A percentile compares a stretch with the other conserved stretches of the same genome.
Conservation (phyloP, 768 basidiomycete species). For the Mycena olivaceomarginata region DNA sequence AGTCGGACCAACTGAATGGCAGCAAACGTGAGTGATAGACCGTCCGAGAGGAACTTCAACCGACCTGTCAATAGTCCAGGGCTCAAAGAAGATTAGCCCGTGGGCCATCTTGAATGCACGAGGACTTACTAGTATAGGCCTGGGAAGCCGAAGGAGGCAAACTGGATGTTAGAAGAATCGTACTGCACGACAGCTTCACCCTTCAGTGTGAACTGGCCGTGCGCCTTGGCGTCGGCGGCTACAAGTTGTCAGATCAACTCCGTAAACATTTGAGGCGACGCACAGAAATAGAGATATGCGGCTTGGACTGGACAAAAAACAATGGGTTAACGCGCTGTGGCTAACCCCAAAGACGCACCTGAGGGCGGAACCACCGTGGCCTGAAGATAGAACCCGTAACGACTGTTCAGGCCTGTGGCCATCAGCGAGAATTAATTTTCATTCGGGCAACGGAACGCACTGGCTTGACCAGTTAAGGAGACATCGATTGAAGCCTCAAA, state of each 20-base stretch:
- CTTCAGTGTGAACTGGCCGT: conserved; percentile 42
- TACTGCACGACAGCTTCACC: conserved; percentile 42
- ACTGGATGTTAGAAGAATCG: conserved; percentile 32
- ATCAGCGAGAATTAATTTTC: too few species aligned
- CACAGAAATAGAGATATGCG: conserved; percentile 5
- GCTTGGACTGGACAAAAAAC: conserved; percentile 37
- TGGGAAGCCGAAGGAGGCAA: conserved; percentile 48
- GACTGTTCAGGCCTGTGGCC: conserved; percentile 25
- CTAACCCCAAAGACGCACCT: not conserved
- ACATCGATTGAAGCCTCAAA: conserved; percentile 37
- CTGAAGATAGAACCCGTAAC: conserved; percentile 48
- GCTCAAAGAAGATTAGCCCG: not conserved
- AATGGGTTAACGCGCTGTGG: too few species aligned
- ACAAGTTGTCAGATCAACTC: not conserved
- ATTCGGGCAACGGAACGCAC: not conserved
- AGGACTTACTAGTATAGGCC: conserved; percentile 45
- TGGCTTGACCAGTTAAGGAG: conserved; percentile 12
- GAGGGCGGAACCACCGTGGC: conserved; percentile 46
- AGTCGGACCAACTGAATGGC: conserved; percentile 42
- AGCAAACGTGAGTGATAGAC: too few species aligned
- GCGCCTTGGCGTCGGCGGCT: conserved; percentile 44
- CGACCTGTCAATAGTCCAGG: conserved; percentile 47
- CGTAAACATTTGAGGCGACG: conserved; percentile 8
- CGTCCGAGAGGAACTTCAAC: too few species aligned
- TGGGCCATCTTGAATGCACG: not conserved